These are phyloP conservation scores for Marasmius sp. DNA, from an alignment of 1,284 basidiomycete species.

Conservation along the genomic window DNA sequence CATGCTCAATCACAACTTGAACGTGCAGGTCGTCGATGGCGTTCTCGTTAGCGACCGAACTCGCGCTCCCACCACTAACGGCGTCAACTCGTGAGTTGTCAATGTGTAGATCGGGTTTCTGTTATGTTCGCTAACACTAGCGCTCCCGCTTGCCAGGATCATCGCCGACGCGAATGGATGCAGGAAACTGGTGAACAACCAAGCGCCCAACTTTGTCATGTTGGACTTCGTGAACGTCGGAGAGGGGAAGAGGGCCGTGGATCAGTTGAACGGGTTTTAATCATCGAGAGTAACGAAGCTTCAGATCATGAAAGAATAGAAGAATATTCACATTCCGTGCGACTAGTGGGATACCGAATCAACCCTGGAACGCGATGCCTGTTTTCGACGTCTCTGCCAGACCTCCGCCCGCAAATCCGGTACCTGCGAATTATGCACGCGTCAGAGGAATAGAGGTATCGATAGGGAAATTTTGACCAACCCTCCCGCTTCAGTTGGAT, in stretches of 20 bases:
- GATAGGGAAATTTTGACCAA: conserved; percentile 28
- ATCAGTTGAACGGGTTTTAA: conserved; percentile 42
- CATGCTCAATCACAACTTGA: conserved; percentile 59
- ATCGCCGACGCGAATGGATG: conserved; percentile 45
- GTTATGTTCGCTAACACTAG: background rate
- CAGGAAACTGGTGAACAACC: conserved; percentile 37
- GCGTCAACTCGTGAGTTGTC: conserved; percentile 23
- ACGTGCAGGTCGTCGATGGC: conserved; percentile 35
- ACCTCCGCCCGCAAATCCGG: conserved; percentile 89
- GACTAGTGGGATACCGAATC: background rate
- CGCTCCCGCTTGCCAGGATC: conserved; percentile 31
- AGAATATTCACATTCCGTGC: too few relatives aligned
- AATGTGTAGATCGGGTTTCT: background rate
- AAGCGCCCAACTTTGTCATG: conserved; percentile 50
- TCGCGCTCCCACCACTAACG: conserved; percentile 42
- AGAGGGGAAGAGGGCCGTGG: conserved; percentile 38
- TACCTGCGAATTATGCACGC: conserved; percentile 49
- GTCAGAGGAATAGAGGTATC: background rate
- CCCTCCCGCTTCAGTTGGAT: conserved; percentile 82
- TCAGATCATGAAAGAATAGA: too few relatives aligned
- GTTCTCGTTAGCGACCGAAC: conserved; percentile 40
- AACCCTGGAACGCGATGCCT: conserved; percentile 80
- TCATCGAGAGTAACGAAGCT: too few relatives aligned
- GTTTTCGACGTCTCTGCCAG: conserved; percentile 78
- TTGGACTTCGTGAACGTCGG: conserved; percentile 52